Evolutionary conservation across 768 basidiomycete species (phyloP), one percentile per base, ranked within the genome.

Genomic region (Amanita inopinata): DNA sequence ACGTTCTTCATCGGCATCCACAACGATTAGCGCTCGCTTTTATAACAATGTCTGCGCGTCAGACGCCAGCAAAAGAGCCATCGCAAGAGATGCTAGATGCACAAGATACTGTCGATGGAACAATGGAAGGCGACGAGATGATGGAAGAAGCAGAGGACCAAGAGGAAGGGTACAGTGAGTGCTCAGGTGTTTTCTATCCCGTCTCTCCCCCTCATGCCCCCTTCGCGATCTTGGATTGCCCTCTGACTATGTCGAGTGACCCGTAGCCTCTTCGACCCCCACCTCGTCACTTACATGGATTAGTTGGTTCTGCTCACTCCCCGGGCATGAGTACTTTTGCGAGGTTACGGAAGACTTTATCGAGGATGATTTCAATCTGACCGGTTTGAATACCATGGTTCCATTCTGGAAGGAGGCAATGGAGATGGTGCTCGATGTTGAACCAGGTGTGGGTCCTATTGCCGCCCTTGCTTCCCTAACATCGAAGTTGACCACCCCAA

Each of bases 341-440:
- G 93, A 96, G 66, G 93, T 97, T 35, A 83, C 89, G 46, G 93
- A 96, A 59, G 96, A 99, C 59, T 99, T 98, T 63, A 98, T 99
- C 60, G 91, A 98, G 61, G 96, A 99, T 64, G 90, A 98, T 58
- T 99, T 99, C 69, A 99, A 99, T 66, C 70, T 99, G 28, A 99
- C 96, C 4, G 96, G 96, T 4, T 64, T 99, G 59, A 94, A 92
- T 56, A 75, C 76, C 23, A 81, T 93, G 81, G 96, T 98, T 12
- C 96, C 96, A 5, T 99, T 99, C 60, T 99, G 94, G 91, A 98
- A 97, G 61, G 96, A 99, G 61, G 96, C 96, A 33, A 87, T 99
- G 83, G 96, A 99, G 67, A 99, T 99, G 96, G 91, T 99, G 11
- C 64, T 99, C 51, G 96, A 99, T 65, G 94, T 98, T 40, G 96